Evolutionary conservation across 768 basidiomycete species (phyloP).

Genomic region (Tricholoma sp.): DNA sequence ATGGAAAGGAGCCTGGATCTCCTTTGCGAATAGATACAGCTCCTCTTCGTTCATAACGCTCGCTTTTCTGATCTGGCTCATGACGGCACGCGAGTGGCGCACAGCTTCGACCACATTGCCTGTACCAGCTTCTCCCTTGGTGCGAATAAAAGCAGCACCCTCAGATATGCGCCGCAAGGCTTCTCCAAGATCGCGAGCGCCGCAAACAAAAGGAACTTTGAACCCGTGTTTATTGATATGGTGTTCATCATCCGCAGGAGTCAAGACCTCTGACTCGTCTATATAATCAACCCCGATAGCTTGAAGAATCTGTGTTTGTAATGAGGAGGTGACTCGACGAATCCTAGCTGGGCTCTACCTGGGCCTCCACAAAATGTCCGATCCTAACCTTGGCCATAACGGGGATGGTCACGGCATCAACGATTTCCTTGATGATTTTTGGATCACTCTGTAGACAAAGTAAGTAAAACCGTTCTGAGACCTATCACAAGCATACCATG

Average conservation of each 20-base stretch:
- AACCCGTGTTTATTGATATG: slow-evolving; percentile 96
- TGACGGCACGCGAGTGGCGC: slow-evolving; percentile 82
- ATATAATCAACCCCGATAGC: slow-evolving; percentile 94
- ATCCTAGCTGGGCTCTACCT: slow-evolving; percentile 40
- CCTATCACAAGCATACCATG: slow-evolving; percentile 58
- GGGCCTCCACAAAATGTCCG: slow-evolving; percentile 96
- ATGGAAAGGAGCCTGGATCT: slow-evolving; percentile 91
- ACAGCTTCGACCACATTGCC: slow-evolving; percentile 94
- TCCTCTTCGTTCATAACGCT: slow-evolving; percentile 93
- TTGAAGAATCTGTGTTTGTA: slow-evolving; percentile 72
- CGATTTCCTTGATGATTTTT: slow-evolving; percentile 93
- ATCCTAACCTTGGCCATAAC: slow-evolving; percentile 97
- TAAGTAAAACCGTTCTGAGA: slow-evolving; percentile 6
- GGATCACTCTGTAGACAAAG: slow-evolving; percentile 71
- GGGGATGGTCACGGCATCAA: slow-evolving; percentile 91
- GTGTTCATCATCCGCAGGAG: slow-evolving; percentile 92
- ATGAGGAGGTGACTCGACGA: slow-evolving; percentile 1
- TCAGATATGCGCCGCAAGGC: slow-evolving; percentile 95
- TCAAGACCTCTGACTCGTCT: slow-evolving; percentile 92
- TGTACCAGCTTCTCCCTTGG: slow-evolving; percentile 90
- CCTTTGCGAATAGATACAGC: slow-evolving; percentile 89
- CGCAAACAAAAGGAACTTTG: slow-evolving; percentile 96
- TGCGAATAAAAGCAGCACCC: slow-evolving; percentile 97
- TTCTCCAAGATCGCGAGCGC: slow-evolving; percentile 92
- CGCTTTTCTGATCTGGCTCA: slow-evolving; percentile 79